Conservation (phyloP, 371 early-diverging fungal genomes). For the Gilbertella persicaria region DNA sequence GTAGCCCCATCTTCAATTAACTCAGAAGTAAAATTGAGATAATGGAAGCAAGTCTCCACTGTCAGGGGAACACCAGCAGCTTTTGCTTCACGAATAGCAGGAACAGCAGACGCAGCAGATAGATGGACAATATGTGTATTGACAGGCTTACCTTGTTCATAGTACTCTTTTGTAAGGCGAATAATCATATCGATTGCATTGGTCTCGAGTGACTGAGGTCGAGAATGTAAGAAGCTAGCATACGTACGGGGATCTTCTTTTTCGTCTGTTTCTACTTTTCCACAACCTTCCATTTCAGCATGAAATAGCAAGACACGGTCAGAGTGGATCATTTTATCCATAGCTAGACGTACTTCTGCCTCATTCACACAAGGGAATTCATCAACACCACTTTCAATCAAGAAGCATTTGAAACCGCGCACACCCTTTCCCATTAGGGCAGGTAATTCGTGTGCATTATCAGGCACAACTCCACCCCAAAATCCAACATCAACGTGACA, state of each 20-base stretch:
- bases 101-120: slow-evolving; percentile 75
- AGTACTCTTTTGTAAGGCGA: slow-evolving; percentile 65
- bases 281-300: slow-evolving; percentile 71
- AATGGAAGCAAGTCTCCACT: slow-evolving; percentile 85
- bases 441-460: slow-evolving; percentile 64
- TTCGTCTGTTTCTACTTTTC: slow-evolving; percentile 6
- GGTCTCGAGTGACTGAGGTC: slow-evolving; percentile 72
- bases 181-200: slow-evolving; percentile 76
- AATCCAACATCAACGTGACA: slow-evolving; percentile 82
- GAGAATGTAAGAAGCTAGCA: slow-evolving; percentile 68
- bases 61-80: slow-evolving; percentile 71
- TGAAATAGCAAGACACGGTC: slow-evolving; percentile 73
- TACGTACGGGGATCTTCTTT: slow-evolving; percentile 51
- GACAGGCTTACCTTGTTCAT: slow-evolving; percentile 56
- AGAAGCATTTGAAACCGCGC: slow-evolving; percentile 83
- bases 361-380: slow-evolving; percentile 84
- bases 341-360: slow-evolving; percentile 65
- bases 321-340: slow-evolving; percentile 57
- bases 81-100: slow-evolving; percentile 74
- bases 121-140: slow-evolving; percentile 83
- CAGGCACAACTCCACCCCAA: slow-evolving; percentile 82
- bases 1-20: slow-evolving; percentile 74
- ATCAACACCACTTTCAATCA: slow-evolving; percentile 84
- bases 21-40: slow-evolving; percentile 71
- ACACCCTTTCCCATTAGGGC: slow-evolving; percentile 71